phyloP scores from a whole-genome alignment of 2,329 filamentous ascomycete genomes.

The Aureobasidium sp. region DNA sequence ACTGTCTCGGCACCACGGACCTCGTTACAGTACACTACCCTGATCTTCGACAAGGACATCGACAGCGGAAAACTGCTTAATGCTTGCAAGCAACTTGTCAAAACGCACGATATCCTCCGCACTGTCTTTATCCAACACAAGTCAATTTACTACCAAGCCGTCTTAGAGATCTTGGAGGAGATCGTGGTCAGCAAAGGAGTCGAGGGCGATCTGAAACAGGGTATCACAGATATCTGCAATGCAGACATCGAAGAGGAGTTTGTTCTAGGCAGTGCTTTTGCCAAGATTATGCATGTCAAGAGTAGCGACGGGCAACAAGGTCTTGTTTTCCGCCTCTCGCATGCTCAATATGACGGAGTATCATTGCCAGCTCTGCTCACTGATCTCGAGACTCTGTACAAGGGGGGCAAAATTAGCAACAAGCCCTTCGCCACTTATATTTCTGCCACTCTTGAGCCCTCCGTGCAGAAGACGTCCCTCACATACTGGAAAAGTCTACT shows the following conservation, averaged over 20 bases:
- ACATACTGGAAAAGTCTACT: conserved; percentile 70
- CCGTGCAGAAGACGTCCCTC: conserved; percentile 29
- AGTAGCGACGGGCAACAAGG: conserved; percentile 30
- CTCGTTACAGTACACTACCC: conserved; percentile 70
- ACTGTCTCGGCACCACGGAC: conserved; percentile 66
- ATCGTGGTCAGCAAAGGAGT: conserved; percentile 28
- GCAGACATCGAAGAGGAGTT: conserved; percentile 21
- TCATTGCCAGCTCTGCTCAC: conserved; percentile 62
- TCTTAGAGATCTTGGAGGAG: conserved; percentile 42
- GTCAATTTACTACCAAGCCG: conserved; percentile 49
- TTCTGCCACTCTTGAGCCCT: background rate
- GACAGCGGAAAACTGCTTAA: conserved; percentile 54
- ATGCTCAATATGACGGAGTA: conserved; percentile 49
- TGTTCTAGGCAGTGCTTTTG: conserved; percentile 24
- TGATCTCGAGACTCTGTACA: conserved; percentile 53
- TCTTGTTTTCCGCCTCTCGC: conserved; percentile 35
- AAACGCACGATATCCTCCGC: conserved; percentile 54
- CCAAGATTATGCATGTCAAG: conserved; percentile 28
- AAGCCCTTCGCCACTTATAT: conserved; percentile 19
- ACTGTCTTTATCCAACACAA: conserved; percentile 56
- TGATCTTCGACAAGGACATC: conserved; percentile 63
- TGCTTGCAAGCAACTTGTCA: conserved; percentile 63
- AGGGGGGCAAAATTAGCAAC: background rate
- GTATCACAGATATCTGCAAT: conserved; percentile 20
- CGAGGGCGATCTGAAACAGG: conserved; percentile 22